Base-by-base conservation (phyloP, 768 basidiomycete species). In the Lentinula sp. region DNA sequence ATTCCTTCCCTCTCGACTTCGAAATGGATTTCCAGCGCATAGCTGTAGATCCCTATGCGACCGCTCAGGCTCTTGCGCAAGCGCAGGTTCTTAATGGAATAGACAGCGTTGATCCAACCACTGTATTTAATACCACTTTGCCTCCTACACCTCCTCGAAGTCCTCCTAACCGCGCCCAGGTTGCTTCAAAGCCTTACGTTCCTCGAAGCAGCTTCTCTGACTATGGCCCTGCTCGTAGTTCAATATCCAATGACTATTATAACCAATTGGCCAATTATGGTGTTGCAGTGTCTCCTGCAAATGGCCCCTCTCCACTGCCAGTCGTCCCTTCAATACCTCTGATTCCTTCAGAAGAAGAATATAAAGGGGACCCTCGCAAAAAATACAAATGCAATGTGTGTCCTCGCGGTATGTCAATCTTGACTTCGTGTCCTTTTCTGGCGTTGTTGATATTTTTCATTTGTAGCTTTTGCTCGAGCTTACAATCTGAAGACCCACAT, bases 401-500 rank as follows among this genome's bases (percentile, higher is more conserved):
- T 70, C 86, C 87, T 18, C 79, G 91, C 76, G 84, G 91, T 92
- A 67, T 60, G 69, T 70, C 36, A 6, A 8, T 9, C 64, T 62
- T 20, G 58, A 49, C 43, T n/a, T n/a, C n/a, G n/a, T 32, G 37
- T 13, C 6, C 61, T 48, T 32, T 62, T 1, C 63, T 42, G 61
- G 15, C 35, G 48, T 45, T 60, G 13, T 16, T 42, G 37, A 60
- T 18, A 55, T 63, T 63, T 39, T 61, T 49, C 62, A 56, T 61
- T 42, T 63, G 20, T 61, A 90, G 95, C 90, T 1, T 98, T 98
- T 66, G 95, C 94, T 10, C 81, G 95, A 32, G 93, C 93, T 2
- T 97, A 91, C 74, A 98, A 98, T 68, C 75, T 98, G 61, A 98
- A 98, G 78, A 95, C 95, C 0, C 95, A 97, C 72, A 87, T 91